phyloP scores from a whole-genome alignment of 768 basidiomycete species.

The Auriscalpium vulgare region DNA sequence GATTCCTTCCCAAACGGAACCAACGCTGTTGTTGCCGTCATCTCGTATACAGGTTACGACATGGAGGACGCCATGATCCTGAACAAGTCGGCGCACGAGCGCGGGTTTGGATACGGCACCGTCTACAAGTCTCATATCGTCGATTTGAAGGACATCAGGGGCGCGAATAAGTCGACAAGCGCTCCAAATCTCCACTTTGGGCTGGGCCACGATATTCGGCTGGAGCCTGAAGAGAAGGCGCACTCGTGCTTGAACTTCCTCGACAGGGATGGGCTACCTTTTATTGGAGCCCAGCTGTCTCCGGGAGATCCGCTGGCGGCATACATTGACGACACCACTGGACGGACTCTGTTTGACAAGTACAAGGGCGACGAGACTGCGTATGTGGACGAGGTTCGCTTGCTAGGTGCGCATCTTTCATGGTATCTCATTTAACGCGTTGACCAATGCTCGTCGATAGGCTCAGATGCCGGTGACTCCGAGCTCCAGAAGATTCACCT shows the following conservation, averaged over 20 bases:
- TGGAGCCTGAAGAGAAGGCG: constrained; percentile 37
- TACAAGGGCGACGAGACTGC: constrained; percentile 95
- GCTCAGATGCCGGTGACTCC: constrained; percentile 77
- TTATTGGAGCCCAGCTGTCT: constrained; percentile 57
- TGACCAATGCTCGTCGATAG: constrained; percentile 29
- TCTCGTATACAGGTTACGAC: constrained; percentile 99
- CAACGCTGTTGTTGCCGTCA: constrained; percentile 98
- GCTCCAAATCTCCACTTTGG: constrained; percentile 85
- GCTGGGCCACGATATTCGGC: constrained; percentile 65
- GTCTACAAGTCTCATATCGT: constrained; percentile 92
- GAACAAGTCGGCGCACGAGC: constrained; percentile 97
- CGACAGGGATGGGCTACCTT: constrained; percentile 80
- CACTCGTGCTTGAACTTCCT: constrained; percentile 46
- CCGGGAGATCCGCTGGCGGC: constrained; percentile 79
- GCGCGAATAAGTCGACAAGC: constrained; percentile 48
- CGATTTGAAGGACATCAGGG: constrained; percentile 76
- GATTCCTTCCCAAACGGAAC: constrained; percentile 98
- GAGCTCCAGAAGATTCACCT: constrained; percentile 91
- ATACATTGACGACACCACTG: constrained; percentile 80
- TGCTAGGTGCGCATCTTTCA: constrained; percentile 54
- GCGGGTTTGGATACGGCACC: constrained; percentile 94
- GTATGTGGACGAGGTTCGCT: constrained; percentile 84
- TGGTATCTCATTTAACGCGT: not conserved
- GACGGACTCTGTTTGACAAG: constrained; percentile 78
- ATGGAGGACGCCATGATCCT: constrained; percentile 99